Base-by-base conservation (phyloP, 768 basidiomycete species). In the Russula griseocarnosa region DNA sequence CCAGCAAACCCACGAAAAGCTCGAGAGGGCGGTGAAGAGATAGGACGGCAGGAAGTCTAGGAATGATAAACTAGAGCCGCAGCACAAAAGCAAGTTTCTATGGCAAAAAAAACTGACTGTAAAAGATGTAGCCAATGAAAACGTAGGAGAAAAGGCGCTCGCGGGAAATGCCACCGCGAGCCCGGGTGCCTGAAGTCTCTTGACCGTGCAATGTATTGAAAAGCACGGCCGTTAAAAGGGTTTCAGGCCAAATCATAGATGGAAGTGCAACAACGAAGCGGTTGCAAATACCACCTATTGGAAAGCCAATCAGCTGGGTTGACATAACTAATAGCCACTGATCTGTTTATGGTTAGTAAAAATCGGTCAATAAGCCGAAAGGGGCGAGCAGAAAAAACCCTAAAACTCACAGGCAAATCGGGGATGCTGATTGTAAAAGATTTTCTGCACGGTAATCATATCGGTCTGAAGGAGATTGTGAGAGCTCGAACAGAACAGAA, bases 91-190 rank as follows among this genome's bases (percentile, higher is more conserved):
- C 4, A 5, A 80, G 83, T 50, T 78, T 81, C 24, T 89, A 90
- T 63, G 89, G 75, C 72, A 88, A 0, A 88, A 88, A 69, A 89
- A 71, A 87, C 78, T 69, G 87, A 87, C 77, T 65, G 26, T 77
- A 80, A 65, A 46, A 59, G 67, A 73, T 68, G 28, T 70, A 76
- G 32, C 71, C 78, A 2, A 71, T 0, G 69, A 79, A 81, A 1
- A 70, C 78, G 53, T 74, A 79, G 22, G 71, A 2, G 76, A 85
- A 85, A 74, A 83, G 84, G 18, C 78, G 75, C 63, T 79, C 80
- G 42, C 84, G 80, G 2, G 80, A 79, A 58, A 84, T 74, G 24
- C 83, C 81, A 14, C 79, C 80, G 5, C 73, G 76, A 13, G 58
- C 69, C 8, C 79, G 78, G n/a, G 78, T 76, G 38, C 82, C 82